A percentile compares a stretch with the other conserved stretches of the same genome.
Evolutionary conservation across 192 early-diverging fungal species (phyloP).

Genomic region (Linnemannia elongata): DNA sequence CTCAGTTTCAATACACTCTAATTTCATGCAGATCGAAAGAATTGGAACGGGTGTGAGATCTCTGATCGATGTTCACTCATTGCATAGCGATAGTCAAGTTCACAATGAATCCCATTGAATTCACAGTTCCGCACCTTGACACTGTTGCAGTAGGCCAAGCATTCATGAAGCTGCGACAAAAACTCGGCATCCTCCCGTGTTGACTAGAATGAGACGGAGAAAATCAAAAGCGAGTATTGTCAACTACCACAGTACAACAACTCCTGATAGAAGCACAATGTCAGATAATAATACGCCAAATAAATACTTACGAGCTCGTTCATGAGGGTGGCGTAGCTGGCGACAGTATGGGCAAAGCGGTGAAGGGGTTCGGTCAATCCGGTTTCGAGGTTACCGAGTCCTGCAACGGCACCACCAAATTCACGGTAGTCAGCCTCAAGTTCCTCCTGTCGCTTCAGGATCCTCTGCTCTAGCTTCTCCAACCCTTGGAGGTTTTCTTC

Average conservation of each 20-base stretch:
- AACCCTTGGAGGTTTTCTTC: slow-evolving; percentile 89
- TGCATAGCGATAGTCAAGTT: neutral
- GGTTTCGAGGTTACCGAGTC: slow-evolving; percentile 88
- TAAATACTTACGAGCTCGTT: slow-evolving; percentile 72
- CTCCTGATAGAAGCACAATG: too few species aligned
- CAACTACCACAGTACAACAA: neutral
- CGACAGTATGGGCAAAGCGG: slow-evolving; percentile 80
- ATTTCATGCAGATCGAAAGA: neutral
- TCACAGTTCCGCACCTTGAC: slow-evolving; percentile 69
- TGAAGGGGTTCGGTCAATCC: slow-evolving; percentile 83
- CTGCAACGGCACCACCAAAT: slow-evolving; percentile 81
- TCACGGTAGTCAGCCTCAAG: slow-evolving; percentile 84
- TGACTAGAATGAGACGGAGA: slow-evolving; percentile 39
- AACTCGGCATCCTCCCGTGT: slow-evolving; percentile 76
- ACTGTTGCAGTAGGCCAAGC: slow-evolving; percentile 83
- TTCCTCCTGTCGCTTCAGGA: slow-evolving; percentile 82
- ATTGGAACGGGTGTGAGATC: slow-evolving; percentile 30
- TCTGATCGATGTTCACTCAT: neutral
- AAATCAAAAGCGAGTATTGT: neutral
- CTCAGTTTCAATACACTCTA: slow-evolving; percentile 81
- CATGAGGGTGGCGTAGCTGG: slow-evolving; percentile 75
- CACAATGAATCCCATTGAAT: neutral
- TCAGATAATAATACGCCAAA: neutral
- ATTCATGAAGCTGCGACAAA: slow-evolving; percentile 86
- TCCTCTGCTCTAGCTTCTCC: slow-evolving; percentile 85